phyloP scores from a whole-genome alignment of 495 filamentous ascomycete genomes.

The Neurospora africana region DNA sequence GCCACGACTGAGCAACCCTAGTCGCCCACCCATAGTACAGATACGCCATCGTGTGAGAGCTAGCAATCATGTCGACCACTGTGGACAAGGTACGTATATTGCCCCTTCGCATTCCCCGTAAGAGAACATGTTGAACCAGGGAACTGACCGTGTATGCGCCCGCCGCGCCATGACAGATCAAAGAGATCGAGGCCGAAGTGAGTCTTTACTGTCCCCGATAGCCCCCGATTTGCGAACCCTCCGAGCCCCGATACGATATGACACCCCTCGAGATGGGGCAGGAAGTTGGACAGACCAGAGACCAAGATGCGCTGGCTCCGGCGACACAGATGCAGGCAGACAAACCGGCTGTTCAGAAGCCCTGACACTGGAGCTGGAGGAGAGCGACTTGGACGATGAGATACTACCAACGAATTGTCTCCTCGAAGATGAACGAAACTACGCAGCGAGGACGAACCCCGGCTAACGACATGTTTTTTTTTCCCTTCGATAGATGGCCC shows the following conservation, averaged over 20 bases:
- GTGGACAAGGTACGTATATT: slow-evolving; percentile 70
- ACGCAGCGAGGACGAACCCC: neutral
- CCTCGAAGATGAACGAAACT: neutral
- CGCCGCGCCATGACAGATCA: slow-evolving; percentile 56
- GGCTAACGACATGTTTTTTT: neutral
- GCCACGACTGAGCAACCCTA: neutral
- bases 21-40: neutral
- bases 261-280: neutral
- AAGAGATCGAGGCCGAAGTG: slow-evolving; percentile 90
- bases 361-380: neutral
- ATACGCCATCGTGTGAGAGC: slow-evolving; percentile 5
- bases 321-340: neutral
- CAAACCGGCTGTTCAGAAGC: neutral
- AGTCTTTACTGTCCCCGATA: slow-evolving; percentile 15
- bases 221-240: neutral
- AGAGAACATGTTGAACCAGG: neutral
- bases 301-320: neutral
- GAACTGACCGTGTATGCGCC: slow-evolving; percentile 9
- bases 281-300: neutral
- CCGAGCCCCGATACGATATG: neutral
- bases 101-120: neutral
- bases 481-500: slow-evolving; percentile 56
- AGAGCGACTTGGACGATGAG: slow-evolving; percentile 2
- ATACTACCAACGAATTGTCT: slow-evolving; percentile 11
- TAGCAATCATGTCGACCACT: slow-evolving; percentile 78